A percentile compares a stretch with the other conserved stretches of the same genome.
Conservation (phyloP, 2,329 filamentous ascomycete genomes). For the Aspergillus sp. region DNA sequence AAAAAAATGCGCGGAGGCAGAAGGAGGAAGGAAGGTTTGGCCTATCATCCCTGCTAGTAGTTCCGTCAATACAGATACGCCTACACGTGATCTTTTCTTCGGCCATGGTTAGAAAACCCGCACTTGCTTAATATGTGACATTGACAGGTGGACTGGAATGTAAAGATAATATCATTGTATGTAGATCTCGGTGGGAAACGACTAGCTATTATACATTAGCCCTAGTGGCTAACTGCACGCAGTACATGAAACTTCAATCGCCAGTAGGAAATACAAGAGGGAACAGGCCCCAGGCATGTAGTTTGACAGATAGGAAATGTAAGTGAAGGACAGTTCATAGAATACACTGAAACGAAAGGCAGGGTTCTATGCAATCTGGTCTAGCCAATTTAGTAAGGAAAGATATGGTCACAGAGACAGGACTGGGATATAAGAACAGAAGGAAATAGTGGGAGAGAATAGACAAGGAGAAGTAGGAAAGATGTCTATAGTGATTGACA, state of each 20-base stretch:
- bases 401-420: neutral
- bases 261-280: neutral
- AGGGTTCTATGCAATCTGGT: slow-evolving; percentile 12
- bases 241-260: neutral
- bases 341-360: neutral
- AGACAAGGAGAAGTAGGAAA: slow-evolving; percentile 1
- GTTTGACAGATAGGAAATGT: neutral
- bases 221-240: slow-evolving; percentile 7
- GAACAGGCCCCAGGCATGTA: slow-evolving; percentile 7
- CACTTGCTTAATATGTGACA: neutral
- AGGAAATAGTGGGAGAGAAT: neutral
- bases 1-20: too few relatives aligned
- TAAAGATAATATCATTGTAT: slow-evolving; percentile 14
- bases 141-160: neutral
- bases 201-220: slow-evolving; percentile 21
- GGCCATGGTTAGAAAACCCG: too few relatives aligned
- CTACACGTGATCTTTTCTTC: too few relatives aligned
- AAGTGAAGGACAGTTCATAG: neutral
- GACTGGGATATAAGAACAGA: neutral
- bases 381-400: slow-evolving; percentile 3
- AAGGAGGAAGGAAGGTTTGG: too few relatives aligned
- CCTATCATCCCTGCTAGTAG: too few relatives aligned
- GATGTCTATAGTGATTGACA: slow-evolving; percentile 5
- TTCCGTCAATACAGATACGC: too few relatives aligned
- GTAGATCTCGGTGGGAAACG: neutral